These are phyloP conservation scores for Raffaelea albimanens DNA, from an alignment of 2,329 filamentous ascomycete species.

Conservation along the genomic window DNA sequence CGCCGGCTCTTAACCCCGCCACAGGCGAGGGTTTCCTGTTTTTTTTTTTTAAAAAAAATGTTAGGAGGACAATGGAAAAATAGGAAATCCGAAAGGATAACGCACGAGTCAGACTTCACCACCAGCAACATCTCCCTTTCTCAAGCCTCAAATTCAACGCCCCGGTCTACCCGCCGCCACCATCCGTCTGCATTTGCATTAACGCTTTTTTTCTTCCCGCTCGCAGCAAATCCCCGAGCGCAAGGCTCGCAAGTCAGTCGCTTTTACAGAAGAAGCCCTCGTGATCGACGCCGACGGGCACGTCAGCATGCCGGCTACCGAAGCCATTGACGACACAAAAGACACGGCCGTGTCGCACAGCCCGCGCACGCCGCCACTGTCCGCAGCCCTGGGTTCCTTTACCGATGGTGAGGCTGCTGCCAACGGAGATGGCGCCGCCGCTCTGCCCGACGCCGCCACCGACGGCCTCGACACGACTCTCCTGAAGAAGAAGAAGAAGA, in stretches of 20 bases:
- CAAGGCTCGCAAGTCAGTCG: constrained; percentile 61
- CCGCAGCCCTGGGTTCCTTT: constrained; percentile 45
- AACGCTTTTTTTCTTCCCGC: too few relatives aligned
- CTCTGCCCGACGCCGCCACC: constrained; percentile 20
- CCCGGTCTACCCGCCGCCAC: too few relatives aligned
- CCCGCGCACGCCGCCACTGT: constrained; percentile 53
- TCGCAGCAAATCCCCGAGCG: constrained; percentile 12
- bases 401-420: constrained; percentile 35
- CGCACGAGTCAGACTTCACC: too few relatives aligned
- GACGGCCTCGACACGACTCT: constrained; percentile 60
- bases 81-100: not conserved
- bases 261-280: constrained; percentile 79
- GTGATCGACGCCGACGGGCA: constrained; percentile 86
- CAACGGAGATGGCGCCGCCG: constrained; percentile 18
- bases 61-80: constrained; percentile 2
- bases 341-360: constrained; percentile 74
- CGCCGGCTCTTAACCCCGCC: constrained; percentile 10
- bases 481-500: constrained; percentile 47
- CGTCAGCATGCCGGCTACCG: constrained; percentile 61
- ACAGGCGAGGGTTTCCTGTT: not conserved
- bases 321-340: constrained; percentile 62
- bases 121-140: too few relatives aligned
- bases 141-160: too few relatives aligned
- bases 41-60: constrained; percentile 5
- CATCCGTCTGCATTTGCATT: too few relatives aligned